These are phyloP conservation scores for Trichocladium uniseriatum DNA, from an alignment of 495 filamentous ascomycete species.

Conservation along the genomic window DNA sequence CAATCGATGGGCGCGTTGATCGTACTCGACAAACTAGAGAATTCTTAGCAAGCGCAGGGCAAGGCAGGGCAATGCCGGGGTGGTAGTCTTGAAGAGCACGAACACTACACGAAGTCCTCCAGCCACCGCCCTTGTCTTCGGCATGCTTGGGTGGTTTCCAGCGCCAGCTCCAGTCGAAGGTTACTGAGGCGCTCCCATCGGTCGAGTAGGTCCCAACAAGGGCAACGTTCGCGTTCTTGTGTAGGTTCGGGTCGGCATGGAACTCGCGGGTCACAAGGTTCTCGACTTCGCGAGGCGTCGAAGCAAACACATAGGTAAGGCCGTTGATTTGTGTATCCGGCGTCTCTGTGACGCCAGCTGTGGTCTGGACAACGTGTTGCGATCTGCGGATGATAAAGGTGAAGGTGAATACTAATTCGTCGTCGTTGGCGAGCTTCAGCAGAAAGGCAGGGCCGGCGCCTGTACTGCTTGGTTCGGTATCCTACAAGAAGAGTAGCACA, in stretches of 20 bases:
- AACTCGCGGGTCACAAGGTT: constrained; percentile 92
- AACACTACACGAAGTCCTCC: constrained; percentile 90
- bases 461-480: constrained; percentile 58
- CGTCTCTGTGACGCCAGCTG: constrained; percentile 18
- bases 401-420: constrained; percentile 86
- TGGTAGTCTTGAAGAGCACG: constrained; percentile 13
- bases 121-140: constrained; percentile 84
- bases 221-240: constrained; percentile 93
- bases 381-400: constrained; percentile 77
- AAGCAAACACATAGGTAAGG: constrained; percentile 84
- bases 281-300: constrained; percentile 76
- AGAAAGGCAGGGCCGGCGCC: constrained; percentile 61
- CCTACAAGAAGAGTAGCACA: constrained; percentile 40
- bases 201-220: constrained; percentile 84
- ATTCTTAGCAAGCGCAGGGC: constrained; percentile 16
- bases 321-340: constrained; percentile 76
- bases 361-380: constrained; percentile 32
- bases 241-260: constrained; percentile 91
- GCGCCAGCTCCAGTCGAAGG: constrained; percentile 93
- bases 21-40: constrained; percentile 81
- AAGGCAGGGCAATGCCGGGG: no score
- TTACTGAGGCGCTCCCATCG: constrained; percentile 66
- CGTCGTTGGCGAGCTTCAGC: constrained; percentile 78
- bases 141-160: constrained; percentile 81
- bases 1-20: constrained; percentile 80